Evolutionary conservation across 768 basidiomycete genomes (phyloP), one percentile per base, ranked within the genome.

Genomic region (Tubosaeta sp.): DNA sequence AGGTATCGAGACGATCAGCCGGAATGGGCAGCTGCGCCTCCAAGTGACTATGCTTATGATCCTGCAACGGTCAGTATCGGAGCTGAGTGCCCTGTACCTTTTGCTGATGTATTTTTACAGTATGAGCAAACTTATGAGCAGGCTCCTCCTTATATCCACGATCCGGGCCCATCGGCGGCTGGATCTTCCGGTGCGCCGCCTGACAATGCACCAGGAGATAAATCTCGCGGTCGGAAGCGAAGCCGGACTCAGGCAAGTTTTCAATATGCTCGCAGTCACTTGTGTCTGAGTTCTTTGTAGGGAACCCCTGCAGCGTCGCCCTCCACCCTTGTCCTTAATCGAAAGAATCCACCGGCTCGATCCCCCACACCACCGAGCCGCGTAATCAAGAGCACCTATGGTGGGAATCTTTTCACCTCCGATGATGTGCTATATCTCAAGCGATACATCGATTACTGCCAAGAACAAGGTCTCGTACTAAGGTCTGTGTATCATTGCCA

Each of bases 371-470:
- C 90, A 12, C 90, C 90, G 18, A 81, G 78, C 6, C 81, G 89
- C 14, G 84, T 91, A 19, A 83, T 93, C 63, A 91, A 90, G 69
- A 92, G 90, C 60, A 91, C 90, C 0, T 92, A 91, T 60, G 90
- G 90, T 39, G 90, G 90, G 13, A 92, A 93, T 62, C 65, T 91
- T 34, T 93, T 93, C 61, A 93, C 90, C 0, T 76, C 84, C 2
- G 90, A 92, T 43, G 90, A 93, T 62, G 81, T 93, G 36, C 49
- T 80, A 31, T 93, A 92, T 65, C 76, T 93, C 54, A 90, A 90
- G 62, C 86, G 83, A 63, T 93, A 93, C 63, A 93, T 93, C 41
- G 88, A 91, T 58, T 93, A 90, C 59, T 93, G 90, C 61, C 89
- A 90, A 60, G 88, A 91, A 49, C 86, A 91, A 66, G 90, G 90